A percentile compares a stretch with the other conserved stretches of the same genome.
Evolutionary conservation across 768 basidiomycete genomes (phyloP).

Genomic region (Phlebiopsis gigantea): DNA sequence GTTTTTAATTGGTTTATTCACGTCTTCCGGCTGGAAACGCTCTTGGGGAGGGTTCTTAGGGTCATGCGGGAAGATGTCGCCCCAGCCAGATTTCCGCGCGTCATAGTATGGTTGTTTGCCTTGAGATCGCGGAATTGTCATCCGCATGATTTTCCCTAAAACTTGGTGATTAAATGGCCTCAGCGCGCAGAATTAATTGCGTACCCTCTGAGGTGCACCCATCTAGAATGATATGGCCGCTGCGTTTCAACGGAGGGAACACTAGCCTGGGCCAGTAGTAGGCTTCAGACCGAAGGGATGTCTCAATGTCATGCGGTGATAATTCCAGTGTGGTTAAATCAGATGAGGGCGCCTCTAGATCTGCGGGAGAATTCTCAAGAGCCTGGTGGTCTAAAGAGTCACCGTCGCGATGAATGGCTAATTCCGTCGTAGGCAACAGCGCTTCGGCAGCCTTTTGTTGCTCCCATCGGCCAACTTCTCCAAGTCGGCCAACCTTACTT

Average conservation of each 20-base stretch:
- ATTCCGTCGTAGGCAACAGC: conserved; percentile 14
- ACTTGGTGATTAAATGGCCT: conserved; percentile 4
- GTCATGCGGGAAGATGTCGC: conserved; percentile 89
- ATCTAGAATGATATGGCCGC: conserved; percentile 89
- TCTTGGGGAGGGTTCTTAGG: conserved; percentile 75
- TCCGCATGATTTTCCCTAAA: conserved; percentile 83
- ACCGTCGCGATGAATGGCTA: conserved; percentile 19
- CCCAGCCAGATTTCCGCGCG: conserved; percentile 90
- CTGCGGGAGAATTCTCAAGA: neutral
- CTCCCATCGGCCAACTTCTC: conserved; percentile 45
- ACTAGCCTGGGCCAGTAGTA: conserved; percentile 89
- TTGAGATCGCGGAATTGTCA: conserved; percentile 89
- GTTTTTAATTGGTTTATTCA: conserved; percentile 14
- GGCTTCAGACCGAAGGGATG: conserved; percentile 63
- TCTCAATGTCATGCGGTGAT: conserved; percentile 37
- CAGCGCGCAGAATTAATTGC: conserved; percentile 8
- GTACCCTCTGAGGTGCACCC: conserved; percentile 79
- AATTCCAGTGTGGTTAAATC: neutral
- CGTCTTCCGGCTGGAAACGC: conserved; percentile 40
- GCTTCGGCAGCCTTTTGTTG: conserved; percentile 29
- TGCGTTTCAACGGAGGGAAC: conserved; percentile 87
- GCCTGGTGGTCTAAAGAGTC: neutral
- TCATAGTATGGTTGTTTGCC: conserved; percentile 96
- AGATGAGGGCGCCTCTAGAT: neutral
- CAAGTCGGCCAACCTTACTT: conserved; percentile 44